phyloP scores from a whole-genome alignment of 2,329 filamentous ascomycete species.

The Mycosphaerelloides madeirae region DNA sequence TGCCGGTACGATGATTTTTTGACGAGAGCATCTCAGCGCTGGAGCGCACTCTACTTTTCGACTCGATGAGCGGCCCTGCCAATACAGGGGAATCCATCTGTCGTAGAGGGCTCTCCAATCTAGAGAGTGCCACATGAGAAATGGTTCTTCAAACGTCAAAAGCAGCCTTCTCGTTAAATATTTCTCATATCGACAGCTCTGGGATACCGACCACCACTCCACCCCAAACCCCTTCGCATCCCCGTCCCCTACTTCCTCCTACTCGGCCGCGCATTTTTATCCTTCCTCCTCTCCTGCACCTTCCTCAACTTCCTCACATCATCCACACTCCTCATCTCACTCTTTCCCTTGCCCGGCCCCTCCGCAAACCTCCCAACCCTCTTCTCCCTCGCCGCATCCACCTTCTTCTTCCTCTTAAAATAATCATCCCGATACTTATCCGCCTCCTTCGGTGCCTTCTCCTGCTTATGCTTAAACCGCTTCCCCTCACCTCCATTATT shows the following conservation, averaged over 20 bases:
- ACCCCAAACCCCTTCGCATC: no score
- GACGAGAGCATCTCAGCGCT: no score
- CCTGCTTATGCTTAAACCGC: slow-evolving; percentile 79
- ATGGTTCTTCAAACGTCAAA: no score
- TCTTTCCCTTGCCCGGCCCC: slow-evolving; percentile 59
- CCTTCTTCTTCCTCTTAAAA: slow-evolving; percentile 81
- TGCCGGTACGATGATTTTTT: no score
- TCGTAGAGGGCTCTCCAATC: no score
- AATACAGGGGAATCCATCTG: no score
- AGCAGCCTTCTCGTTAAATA: no score
- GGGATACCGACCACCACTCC: no score
- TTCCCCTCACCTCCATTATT: slow-evolving; percentile 35
- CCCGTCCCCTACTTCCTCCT: slow-evolving; percentile 6
- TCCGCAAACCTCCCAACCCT: slow-evolving; percentile 69
- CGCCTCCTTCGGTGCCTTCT: slow-evolving; percentile 85
- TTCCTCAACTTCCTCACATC: slow-evolving; percentile 81
- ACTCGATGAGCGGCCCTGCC: no score
- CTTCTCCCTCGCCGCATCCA: slow-evolving; percentile 82
- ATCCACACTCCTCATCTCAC: slow-evolving; percentile 73
- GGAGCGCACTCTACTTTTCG: no score
- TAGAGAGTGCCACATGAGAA: no score
- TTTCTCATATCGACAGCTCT: no score
- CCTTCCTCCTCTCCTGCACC: slow-evolving; percentile 67
- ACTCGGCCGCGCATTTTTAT: slow-evolving; percentile 80
- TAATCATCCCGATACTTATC: slow-evolving; percentile 92